Evolutionary conservation across 1,139 yeast genomes (phyloP), one percentile per base, ranked within the genome.

Genomic region (Geotrichum europaeum): DNA sequence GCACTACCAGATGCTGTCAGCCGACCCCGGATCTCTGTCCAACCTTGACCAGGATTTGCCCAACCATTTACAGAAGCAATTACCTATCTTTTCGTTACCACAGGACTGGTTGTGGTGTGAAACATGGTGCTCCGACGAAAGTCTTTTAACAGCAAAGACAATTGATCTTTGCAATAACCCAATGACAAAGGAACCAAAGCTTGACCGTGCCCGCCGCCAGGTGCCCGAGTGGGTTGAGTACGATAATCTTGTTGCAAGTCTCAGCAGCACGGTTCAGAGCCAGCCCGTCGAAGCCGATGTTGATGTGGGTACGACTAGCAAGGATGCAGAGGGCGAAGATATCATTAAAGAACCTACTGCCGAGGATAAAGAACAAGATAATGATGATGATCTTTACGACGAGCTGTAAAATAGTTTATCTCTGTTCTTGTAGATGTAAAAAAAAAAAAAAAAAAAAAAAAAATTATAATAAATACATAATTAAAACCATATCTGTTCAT

Each of bases 81-180:
- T 90, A 24, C 87, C 86, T 53, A 90, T 90, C 30, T 81, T 78
- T 69, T 86, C 95, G 25, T 76, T 89, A 52, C 89, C 91, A 1
- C 87, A 86, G 67, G 90, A 87, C 55, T 90, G 96, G 95, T 76
- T 89, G 49, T 90, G 96, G 96, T 89, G 96, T 73, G 96, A 89
- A 69, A 89, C 96, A 0, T 90, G 96, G 96, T 89, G 96, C 70
- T 78, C 84, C n/a, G 88, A 84, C 65, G 86, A 81, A 56, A 76
- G 82, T 34, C 73, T 86, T 62, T 69, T 70, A 56, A 75, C 75
- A 0, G 96, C 96, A 0, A 87, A 84, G 70, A 87, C 92, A 25
- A 86, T 89, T 65, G 96, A 89, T 70, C 75, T 89, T 66, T 89
- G 96, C 73, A 87, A 87, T 71, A 88, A 89, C 68, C 96, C 96